Evolutionary conservation across 768 basidiomycete species (phyloP), one percentile per base, ranked within the genome.

Genomic region (Gloeophyllum trabeum): DNA sequence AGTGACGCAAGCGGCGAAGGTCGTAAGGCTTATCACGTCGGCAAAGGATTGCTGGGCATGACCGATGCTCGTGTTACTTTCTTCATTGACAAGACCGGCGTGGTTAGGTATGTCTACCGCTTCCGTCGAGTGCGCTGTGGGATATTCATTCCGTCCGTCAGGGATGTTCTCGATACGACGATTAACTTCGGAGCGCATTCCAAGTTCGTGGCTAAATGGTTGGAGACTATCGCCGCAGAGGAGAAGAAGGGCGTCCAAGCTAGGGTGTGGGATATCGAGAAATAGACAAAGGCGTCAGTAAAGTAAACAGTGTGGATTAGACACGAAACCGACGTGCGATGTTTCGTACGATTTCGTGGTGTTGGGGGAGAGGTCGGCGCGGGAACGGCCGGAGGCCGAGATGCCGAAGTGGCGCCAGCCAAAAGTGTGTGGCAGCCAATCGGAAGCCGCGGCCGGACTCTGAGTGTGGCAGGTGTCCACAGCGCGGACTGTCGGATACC

Each of bases 41-140:
- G 74, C 7, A 80, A 73, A 49, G 75, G 75, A 1, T 49, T 90
- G 47, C 56, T 89, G 22, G 88, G 89, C 14, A 47, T 90, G 10
- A 62, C 62, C 0, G 69, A 74, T 32, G 72, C 75, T 3, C 72
- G 89, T 10, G 72, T 76, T 24, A 91, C 88, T 2, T 81, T 88
- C 53, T 66, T 90, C 50, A 76, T 91, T 46, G 85, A 88, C 54
- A 66, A 61, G 39, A 67, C 79, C 40, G 87, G 89, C 6, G 61
- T 76, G 35, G 64, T 91, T 22, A 68, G 71, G 77, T 84, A 56
- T 24, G 67, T 55, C n/a, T 50, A 25, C 13, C 20, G 12, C 13
- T n/a, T 6, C 12, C 41, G 25, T 39, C 25, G 26, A 21, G 25
- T 24, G 42, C 28, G 28, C 39, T 38, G 7, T 35, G 22, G 46